A percentile compares a stretch with the other conserved stretches of the same genome.
Conservation (phyloP, 176 grass and related monocot species). For the Miscanthus lutarioriparius region DNA sequence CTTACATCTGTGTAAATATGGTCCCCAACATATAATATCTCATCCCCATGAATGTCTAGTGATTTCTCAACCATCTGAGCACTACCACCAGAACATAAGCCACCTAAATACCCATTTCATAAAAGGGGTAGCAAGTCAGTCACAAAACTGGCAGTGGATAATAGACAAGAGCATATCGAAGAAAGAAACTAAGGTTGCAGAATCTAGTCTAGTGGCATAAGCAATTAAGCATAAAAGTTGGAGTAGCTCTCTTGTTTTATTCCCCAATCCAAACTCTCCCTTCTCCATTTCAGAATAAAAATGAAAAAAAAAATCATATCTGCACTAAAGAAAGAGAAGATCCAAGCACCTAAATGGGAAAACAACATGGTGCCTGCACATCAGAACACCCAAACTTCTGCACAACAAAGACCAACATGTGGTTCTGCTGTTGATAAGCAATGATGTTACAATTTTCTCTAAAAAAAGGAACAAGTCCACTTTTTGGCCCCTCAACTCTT, state of each 20-base stretch:
- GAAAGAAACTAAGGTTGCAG: background rate
- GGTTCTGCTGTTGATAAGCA: slow-evolving; percentile 21
- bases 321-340: background rate
- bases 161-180: slow-evolving; percentile 2
- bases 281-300: background rate
- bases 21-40: slow-evolving; percentile 96
- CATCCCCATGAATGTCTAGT: slow-evolving; percentile 86
- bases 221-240: background rate
- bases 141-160: background rate
- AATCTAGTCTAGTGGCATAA: slow-evolving; percentile 8
- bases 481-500: background rate
- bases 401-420: background rate
- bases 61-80: slow-evolving; percentile 98
- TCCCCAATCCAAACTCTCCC: background rate
- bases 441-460: background rate
- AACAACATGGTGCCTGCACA: background rate
- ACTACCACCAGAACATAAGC: slow-evolving; percentile 92
- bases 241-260: background rate
- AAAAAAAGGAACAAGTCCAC: background rate
- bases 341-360: background rate
- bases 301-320: background rate
- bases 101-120: slow-evolving; percentile 60
- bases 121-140: slow-evolving; percentile 10
- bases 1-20: slow-evolving; percentile 99
- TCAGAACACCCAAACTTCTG: slow-evolving; percentile 1